Base-by-base conservation (phyloP, 2,329 filamentous ascomycete species). In the Colletotrichum agaves region DNA sequence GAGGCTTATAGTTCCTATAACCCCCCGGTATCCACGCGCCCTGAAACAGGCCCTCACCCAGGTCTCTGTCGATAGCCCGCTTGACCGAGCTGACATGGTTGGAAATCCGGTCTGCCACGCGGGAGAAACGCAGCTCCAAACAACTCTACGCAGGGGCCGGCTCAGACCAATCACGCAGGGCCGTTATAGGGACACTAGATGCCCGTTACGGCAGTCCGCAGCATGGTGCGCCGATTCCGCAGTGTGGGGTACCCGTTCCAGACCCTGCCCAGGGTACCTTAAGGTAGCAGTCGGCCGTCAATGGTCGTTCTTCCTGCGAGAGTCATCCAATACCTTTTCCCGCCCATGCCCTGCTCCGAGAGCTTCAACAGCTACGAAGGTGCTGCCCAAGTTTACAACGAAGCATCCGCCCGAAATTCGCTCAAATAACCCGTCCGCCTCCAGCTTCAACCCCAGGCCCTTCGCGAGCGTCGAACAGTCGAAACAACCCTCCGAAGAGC, bases 201-300 rank as follows among this genome's bases (percentile, higher is more conserved):
- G 65, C 65, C 65, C 53, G 46, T 65, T 65, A 50, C 65, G 46
- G 65, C 65, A 65, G 53, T 65, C 61, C 65, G 65, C 65, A 68
- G 55, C 50, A 37, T 67, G 62, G 57, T 66, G 66, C 63, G 66
- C 66, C 66, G 63, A 67, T 69, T 69, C 63, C 66, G 66, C 66
- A 62, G 56, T 69, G 66, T 69, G 62, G 66, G 66, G 66, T 69
- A 69, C 57, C 56, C 57, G 52, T 61, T 57, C 62, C 57, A 67
- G 62, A 52, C 63, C 62, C 66, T 69, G 66, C 39, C 27, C 47
- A 67, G 49, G 62, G 66, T 69, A 69, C 62, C 39, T 15, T 27
- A 67, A 43, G 62, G 66, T 69, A 69, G 63, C 62, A 59, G 27
- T 53, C 61, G 61, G 50, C 61, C 44, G 23, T 61, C 61, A 47